Evolutionary conservation across 2,329 filamentous ascomycete species (phyloP), one percentile per base, ranked within the genome.

Genomic region (Capronia americana): DNA sequence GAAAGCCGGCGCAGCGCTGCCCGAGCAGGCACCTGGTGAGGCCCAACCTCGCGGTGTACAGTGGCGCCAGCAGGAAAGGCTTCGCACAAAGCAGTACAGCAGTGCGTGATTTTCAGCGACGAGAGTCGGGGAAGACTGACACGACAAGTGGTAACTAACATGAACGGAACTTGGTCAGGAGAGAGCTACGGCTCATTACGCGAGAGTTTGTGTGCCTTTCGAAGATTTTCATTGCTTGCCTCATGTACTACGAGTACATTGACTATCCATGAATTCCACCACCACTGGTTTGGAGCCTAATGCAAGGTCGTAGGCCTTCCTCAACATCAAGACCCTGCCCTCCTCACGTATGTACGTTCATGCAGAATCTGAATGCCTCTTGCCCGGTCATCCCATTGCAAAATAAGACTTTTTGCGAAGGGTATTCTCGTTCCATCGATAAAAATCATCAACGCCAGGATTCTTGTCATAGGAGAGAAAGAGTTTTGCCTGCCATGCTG

Each of bases 381-480:
- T 70, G 72, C 74, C 73, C 69, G 50, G 53, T 71, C 70, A 70
- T 69, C 64, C 70, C 68, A 76, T 69, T 30, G 67, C 68, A 71
- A 26, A 65, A 69, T 64, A 67, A 69, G 70, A 73, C 70, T 72
- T 73, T 55, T 53, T 61, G 76, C 78, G 76, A 79, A 77, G 77
- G 76, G 79, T 53, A 57, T 63, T 64, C 61, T 54, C 59, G 58
- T 59, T 53, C n/a, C 32, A 53, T 61, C 28, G 54, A 64, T 28
- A 64, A 62, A 64, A 34, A 30, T 55, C 53, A 55, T 63, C 34
- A 34, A 57, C 53, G 63, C 41, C 41, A 38, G 48, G 17, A 48
- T 62, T 55, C 12, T 38, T 66, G 59, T 57, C 82, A 79, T 83
- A 80, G 76, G 76, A 71, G 63, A 73, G 73, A 79, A 78, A 77